Conservation (phyloP, 176 grass and related monocot species). For the Ensete glaucum region DNA sequence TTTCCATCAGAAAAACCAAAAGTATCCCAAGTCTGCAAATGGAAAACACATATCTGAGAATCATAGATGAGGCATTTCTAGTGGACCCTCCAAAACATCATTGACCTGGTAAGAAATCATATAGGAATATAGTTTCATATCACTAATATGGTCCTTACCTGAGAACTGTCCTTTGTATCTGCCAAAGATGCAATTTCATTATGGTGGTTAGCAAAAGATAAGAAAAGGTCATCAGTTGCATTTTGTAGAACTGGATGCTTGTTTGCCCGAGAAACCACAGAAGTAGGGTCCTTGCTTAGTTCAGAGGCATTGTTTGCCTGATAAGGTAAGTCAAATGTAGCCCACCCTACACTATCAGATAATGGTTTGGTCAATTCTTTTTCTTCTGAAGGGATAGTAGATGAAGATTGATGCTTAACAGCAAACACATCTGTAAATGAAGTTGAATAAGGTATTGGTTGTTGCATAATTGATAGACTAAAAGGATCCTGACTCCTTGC, state of each 20-base stretch:
- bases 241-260: slow-evolving; percentile 13
- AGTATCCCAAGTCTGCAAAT: slow-evolving; percentile 54
- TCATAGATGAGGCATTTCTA: background rate
- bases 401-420: slow-evolving; percentile 12
- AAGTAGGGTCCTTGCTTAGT: slow-evolving; percentile 18
- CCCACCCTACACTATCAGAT: slow-evolving; percentile 58
- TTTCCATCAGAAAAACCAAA: slow-evolving; percentile 43
- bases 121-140: slow-evolving; percentile 3
- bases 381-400: slow-evolving; percentile 21
- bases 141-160: slow-evolving; percentile 20
- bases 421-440: slow-evolving; percentile 53
- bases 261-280: slow-evolving; percentile 16
- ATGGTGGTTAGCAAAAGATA: slow-evolving; percentile 19
- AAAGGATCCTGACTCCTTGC: slow-evolving; percentile 29
- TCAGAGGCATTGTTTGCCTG: slow-evolving; percentile 28
- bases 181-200: slow-evolving; percentile 27
- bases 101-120: background rate
- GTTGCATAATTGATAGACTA: slow-evolving; percentile 18
- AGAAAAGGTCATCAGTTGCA: slow-evolving; percentile 28
- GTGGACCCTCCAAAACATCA: slow-evolving; percentile 16
- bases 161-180: slow-evolving; percentile 23
- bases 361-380: slow-evolving; percentile 6
- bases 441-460: slow-evolving; percentile 25
- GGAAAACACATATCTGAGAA: background rate
- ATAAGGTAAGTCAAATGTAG: slow-evolving; percentile 64